Percentiles rank a stretch among this genome's conserved stretches.
phyloP scores from a whole-genome alignment of 2,329 filamentous ascomycete genomes.

The Sporothrix brunneoviolacea region DNA sequence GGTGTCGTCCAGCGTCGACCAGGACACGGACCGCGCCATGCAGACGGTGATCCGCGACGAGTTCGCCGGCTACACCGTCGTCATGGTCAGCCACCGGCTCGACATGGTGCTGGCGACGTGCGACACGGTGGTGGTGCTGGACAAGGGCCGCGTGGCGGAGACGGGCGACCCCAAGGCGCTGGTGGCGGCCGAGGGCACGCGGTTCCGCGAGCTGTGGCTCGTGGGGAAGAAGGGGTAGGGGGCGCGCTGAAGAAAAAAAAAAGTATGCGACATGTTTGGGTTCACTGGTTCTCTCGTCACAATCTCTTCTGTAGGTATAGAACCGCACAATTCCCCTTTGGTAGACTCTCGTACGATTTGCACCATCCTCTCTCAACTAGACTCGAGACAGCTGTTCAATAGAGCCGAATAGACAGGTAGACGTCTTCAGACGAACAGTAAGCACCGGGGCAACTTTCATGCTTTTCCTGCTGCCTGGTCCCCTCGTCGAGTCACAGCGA shows the following conservation, averaged over 20 bases:
- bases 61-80: constrained; percentile 44
- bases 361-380: no score
- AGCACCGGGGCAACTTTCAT: background rate
- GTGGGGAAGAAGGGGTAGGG: constrained; percentile 2
- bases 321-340: no score
- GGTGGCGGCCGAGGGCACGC: constrained; percentile 12
- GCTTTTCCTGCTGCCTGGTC: background rate
- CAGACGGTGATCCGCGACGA: constrained; percentile 34
- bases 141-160: constrained; percentile 42
- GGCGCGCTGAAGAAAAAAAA: no score
- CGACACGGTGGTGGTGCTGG: constrained; percentile 45
- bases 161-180: constrained; percentile 16
- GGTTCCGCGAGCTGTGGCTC: constrained; percentile 18
- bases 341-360: no score
- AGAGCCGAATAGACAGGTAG: background rate
- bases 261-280: no score
- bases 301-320: no score
- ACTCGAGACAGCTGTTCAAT: no score
- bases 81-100: constrained; percentile 41
- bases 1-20: constrained; percentile 35
- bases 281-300: no score
- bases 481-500: background rate
- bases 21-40: constrained; percentile 35
- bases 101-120: constrained; percentile 45
- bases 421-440: background rate